Percentiles rank a stretch among this genome's conserved stretches.
Evolutionary conservation across 495 filamentous ascomycete genomes (phyloP).

Genomic region (Cenococcum geophilum): DNA sequence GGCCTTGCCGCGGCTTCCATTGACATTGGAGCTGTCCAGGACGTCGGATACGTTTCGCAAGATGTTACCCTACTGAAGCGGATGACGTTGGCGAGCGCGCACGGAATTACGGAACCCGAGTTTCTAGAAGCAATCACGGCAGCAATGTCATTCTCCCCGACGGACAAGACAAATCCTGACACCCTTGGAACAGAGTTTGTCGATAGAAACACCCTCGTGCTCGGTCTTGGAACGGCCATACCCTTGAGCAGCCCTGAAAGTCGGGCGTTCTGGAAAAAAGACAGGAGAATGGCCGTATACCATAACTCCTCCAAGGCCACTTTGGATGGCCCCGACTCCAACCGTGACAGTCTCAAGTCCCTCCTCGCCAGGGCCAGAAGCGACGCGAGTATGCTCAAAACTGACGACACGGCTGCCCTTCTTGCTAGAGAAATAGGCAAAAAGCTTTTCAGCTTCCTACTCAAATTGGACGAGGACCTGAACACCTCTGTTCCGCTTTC

Average conservation of each 20-base stretch:
- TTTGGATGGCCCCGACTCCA: not conserved
- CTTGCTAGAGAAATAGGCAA: not conserved
- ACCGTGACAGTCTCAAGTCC: not conserved
- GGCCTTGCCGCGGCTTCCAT: slow-evolving; percentile 20
- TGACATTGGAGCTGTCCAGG: slow-evolving; percentile 12
- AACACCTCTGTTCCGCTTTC: not conserved
- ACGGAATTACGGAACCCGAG: too few relatives aligned
- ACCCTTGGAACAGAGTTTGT: not conserved
- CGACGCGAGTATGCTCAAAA: not conserved
- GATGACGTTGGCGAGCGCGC: too few relatives aligned
- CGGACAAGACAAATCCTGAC: too few relatives aligned
- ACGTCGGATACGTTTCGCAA: not conserved
- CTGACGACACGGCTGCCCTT: not conserved
- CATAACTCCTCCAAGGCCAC: not conserved
- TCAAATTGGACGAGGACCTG: not conserved
- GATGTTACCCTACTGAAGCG: not conserved
- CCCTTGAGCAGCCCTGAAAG: not conserved
- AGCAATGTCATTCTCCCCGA: too few relatives aligned
- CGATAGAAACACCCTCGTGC: not conserved
- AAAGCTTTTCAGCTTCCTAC: not conserved
- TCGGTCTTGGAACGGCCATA: not conserved
- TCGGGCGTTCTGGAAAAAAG: not conserved
- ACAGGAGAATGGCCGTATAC: not conserved
- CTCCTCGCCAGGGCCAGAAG: not conserved
- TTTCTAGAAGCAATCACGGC: too few relatives aligned